A percentile compares a stretch with the other conserved stretches of the same genome.
Evolutionary conservation across 495 filamentous ascomycete genomes (phyloP).

Genomic region (Darksidea phi): DNA sequence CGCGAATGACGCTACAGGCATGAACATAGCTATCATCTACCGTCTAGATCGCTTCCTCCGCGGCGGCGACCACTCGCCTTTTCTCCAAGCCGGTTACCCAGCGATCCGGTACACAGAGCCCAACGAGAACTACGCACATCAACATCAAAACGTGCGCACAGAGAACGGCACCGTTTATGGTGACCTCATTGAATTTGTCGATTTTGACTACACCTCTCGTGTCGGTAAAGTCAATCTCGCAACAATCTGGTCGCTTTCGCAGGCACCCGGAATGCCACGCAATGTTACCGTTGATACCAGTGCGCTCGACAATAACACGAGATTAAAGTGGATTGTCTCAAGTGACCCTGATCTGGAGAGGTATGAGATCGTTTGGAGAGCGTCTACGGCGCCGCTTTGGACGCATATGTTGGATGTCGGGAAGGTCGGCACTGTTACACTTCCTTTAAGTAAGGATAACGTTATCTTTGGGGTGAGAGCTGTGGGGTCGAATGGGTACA

Average conservation of each 20-base stretch:
- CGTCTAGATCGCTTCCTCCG: conserved; percentile 54
- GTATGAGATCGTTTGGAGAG: conserved; percentile 56
- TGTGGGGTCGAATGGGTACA: conserved; percentile 49
- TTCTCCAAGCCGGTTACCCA: conserved; percentile 51
- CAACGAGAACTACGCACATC: conserved; percentile 53
- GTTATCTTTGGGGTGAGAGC: conserved; percentile 53
- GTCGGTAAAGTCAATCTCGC: conserved; percentile 54
- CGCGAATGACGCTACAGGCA: conserved; percentile 39
- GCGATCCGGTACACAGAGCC: conserved; percentile 57
- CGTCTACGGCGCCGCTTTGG: conserved; percentile 49
- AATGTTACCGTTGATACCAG: conserved; percentile 51
- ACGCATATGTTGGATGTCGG: conserved; percentile 48
- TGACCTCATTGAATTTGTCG: conserved; percentile 53
- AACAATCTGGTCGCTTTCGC: conserved; percentile 51
- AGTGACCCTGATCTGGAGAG: conserved; percentile 37
- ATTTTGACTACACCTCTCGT: conserved; percentile 52
- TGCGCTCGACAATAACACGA: conserved; percentile 47
- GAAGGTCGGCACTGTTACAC: conserved; percentile 41
- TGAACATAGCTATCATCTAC: conserved; percentile 51
- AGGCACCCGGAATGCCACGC: conserved; percentile 46
- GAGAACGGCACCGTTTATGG: conserved; percentile 52
- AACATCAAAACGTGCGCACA: conserved; percentile 54
- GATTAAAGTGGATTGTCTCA: conserved; percentile 47
- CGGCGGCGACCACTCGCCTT: conserved; percentile 55
- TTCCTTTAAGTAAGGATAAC: conserved; percentile 54